Base-by-base conservation (phyloP, 1,139 yeast genomes). In the Lipomyces yarrowii region DNA sequence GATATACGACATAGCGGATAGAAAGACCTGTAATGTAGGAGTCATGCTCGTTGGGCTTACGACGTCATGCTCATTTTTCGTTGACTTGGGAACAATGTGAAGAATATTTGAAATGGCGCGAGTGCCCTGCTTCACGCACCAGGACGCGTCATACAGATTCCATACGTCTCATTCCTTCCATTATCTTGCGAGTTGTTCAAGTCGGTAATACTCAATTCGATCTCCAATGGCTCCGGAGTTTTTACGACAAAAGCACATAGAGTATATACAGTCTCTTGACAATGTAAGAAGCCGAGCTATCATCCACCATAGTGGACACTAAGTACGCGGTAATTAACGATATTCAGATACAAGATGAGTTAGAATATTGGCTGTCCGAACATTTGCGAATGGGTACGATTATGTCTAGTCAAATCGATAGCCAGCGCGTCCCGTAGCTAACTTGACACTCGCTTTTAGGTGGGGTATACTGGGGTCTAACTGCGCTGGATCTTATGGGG, bases 401-500 rank as follows among this genome's bases (percentile, higher is more conserved):
- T n/a, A 8, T 15, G 15, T 23, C 48, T 21, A 15, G 39, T 33
- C 23, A 33, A 32, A 15, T 57, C 18, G 8, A 21, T 11, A 3
- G 21, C 42, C 42, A 37, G 42, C 15, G 2, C 18, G 42, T 37
- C n/a, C 33, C 23, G 11, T 23, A 18, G 30, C 59, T 56, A n/a
- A 57, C 37, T 15, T 23, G 35, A 18, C 8, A 46, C 26, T 32
- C 23, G 3, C 23, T 4, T 52, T 30, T 21, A 74, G 76, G 90
- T 74, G 99, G 99, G 5, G 82, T 96, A 1, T 94, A 96, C 76
- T 94, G 99, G 99, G 99, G 98, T 0, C 80, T 91, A 6, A 88
- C 90, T 18, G 91, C 98, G 0, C 78, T 93, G 53, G 84, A 85
- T 61, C 78, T 89, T 8, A 76, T 93, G 79, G 82, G 83, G 56